phyloP scores from a whole-genome alignment of 1,284 basidiomycete species.

The Mycosarcoma maydis region DNA sequence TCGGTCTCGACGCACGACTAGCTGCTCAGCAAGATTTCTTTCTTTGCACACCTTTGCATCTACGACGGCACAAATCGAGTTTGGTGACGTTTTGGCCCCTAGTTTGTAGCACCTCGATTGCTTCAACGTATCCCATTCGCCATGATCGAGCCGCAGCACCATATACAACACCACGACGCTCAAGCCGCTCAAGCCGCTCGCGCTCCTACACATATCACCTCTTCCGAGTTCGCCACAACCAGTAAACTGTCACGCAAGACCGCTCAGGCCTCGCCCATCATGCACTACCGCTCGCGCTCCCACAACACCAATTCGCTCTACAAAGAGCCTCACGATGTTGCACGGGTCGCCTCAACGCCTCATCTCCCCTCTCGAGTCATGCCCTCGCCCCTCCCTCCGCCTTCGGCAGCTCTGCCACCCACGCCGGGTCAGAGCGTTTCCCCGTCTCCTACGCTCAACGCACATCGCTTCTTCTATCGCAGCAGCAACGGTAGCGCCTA shows the following conservation, averaged over 20 bases:
- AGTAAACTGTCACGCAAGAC: constrained; percentile 9
- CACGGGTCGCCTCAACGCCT: no score
- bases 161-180: no score
- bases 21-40: no score
- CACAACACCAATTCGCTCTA: constrained; percentile 5
- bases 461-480: background rate
- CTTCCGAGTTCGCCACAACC: constrained; percentile 20
- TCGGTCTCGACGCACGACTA: no score
- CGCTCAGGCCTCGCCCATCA: constrained; percentile 17
- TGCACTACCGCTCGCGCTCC: constrained; percentile 15
- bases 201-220: background rate
- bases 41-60: no score
- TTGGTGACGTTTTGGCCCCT: no score
- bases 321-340: no score
- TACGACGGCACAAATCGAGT: no score
- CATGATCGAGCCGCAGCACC: background rate
- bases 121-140: background rate
- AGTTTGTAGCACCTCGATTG: no score
- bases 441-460: constrained; percentile 1
- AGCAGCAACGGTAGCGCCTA: constrained; percentile 1
- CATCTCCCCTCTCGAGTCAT: constrained; percentile 11
- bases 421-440: constrained; percentile 3
- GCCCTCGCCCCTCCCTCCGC: constrained; percentile 35
- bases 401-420: constrained; percentile 23
- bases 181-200: background rate